phyloP scores from a whole-genome alignment of 305 asterid species.

The Rubia occidens region DNA sequence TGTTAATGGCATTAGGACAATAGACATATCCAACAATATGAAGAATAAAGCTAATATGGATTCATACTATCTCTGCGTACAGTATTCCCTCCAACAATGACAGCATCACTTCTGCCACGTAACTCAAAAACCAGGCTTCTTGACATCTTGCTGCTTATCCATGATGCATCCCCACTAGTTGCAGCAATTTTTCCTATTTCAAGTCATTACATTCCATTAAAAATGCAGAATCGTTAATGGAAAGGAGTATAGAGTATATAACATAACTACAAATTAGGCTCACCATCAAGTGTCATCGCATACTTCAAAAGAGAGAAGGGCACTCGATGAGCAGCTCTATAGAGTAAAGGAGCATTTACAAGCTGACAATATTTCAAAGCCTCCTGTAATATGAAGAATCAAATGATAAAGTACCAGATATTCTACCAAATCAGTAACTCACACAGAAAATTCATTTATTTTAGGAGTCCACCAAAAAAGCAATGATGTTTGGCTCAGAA shows the following conservation, averaged over 20 bases:
- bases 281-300: slow-evolving; percentile 99
- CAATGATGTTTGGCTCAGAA: background rate
- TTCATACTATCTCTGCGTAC: slow-evolving; percentile 91
- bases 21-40: slow-evolving; percentile 21
- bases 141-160: slow-evolving; percentile 88
- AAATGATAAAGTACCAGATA: slow-evolving; percentile 3
- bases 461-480: background rate
- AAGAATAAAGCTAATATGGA: slow-evolving; percentile 28
- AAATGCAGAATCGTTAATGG: background rate
- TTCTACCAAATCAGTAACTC: background rate
- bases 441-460: background rate
- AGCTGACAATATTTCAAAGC: slow-evolving; percentile 70
- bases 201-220: background rate
- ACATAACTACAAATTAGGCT: slow-evolving; percentile 22
- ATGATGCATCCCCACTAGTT: slow-evolving; percentile 92
- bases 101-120: slow-evolving; percentile 97
- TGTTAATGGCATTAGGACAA: slow-evolving; percentile 24
- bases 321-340: slow-evolving; percentile 78
- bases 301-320: slow-evolving; percentile 93
- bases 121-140: slow-evolving; percentile 76
- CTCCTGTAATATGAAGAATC: slow-evolving; percentile 36
- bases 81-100: slow-evolving; percentile 96
- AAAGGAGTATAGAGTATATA: background rate
- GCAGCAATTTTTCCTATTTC: slow-evolving; percentile 86
- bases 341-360: slow-evolving; percentile 94